These are phyloP conservation scores for Heterobasidion occidentale DNA, from an alignment of 1,284 basidiomycete species.

Conservation along the genomic window DNA sequence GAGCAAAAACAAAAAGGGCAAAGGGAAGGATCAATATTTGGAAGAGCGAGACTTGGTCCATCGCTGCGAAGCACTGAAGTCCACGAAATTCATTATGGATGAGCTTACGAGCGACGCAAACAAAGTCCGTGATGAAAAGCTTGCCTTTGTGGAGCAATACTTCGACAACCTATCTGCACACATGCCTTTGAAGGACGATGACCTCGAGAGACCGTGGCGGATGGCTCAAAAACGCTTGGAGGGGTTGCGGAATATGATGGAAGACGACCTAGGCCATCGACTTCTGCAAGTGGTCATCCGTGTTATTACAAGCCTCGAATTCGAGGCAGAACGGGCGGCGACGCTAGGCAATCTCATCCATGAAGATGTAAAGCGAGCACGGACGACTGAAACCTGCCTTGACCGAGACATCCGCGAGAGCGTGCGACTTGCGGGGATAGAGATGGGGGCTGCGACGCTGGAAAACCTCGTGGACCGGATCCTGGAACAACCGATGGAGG, in stretches of 20 bases:
- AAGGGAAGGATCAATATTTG: not conserved
- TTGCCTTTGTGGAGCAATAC: not conserved
- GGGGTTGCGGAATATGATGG: not conserved
- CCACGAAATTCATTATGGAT: not conserved
- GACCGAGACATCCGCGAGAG: no score
- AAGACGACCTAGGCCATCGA: not conserved
- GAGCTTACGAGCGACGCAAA: not conserved
- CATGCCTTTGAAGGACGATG: not conserved
- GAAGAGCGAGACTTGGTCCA: not conserved
- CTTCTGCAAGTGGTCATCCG: not conserved
- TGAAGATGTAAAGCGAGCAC: no score
- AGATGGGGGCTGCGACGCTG: not conserved
- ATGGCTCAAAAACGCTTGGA: not conserved
- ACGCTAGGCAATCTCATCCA: no score
- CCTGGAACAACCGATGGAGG: not conserved
- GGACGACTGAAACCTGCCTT: no score
- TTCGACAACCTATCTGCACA: not conserved
- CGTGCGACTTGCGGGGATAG: not conserved
- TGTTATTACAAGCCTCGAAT: no score
- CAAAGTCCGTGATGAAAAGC: slow-evolving; percentile 4
- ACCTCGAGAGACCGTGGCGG: not conserved
- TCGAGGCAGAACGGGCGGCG: no score
- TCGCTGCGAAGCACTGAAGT: not conserved
- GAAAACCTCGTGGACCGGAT: not conserved
- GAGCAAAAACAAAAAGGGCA: not conserved